Conservation (phyloP, 2,329 filamentous ascomycete species). For the Cadophora malorum region DNA sequence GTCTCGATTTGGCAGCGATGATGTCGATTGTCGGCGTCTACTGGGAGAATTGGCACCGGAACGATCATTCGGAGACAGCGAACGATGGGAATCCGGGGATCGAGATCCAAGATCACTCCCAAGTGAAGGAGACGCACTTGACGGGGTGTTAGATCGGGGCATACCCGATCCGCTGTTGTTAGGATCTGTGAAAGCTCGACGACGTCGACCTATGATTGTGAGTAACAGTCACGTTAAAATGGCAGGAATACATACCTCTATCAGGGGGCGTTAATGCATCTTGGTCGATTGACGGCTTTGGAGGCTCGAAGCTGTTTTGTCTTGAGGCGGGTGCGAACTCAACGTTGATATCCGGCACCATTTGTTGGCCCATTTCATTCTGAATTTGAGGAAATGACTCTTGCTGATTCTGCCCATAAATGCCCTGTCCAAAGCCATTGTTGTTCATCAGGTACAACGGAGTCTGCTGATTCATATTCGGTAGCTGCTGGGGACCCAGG, state of each 20-base stretch:
- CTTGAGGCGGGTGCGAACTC: slow-evolving; percentile 82
- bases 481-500: slow-evolving; percentile 62
- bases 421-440: slow-evolving; percentile 55
- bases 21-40: slow-evolving; percentile 67
- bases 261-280: slow-evolving; percentile 87
- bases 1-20: slow-evolving; percentile 63
- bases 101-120: slow-evolving; percentile 56
- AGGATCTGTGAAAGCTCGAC: slow-evolving; percentile 46
- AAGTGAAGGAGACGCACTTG: slow-evolving; percentile 61
- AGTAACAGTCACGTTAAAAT: slow-evolving; percentile 26
- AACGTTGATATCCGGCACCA: slow-evolving; percentile 93
- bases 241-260: slow-evolving; percentile 55
- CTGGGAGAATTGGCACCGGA: slow-evolving; percentile 53
- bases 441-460: slow-evolving; percentile 54
- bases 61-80: slow-evolving; percentile 65
- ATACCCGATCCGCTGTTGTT: slow-evolving; percentile 47
- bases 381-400: slow-evolving; percentile 55
- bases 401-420: slow-evolving; percentile 56
- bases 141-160: slow-evolving; percentile 56
- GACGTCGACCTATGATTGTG: slow-evolving; percentile 43
- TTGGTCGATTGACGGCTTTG: slow-evolving; percentile 67
- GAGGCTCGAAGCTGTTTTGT: slow-evolving; percentile 69
- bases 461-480: slow-evolving; percentile 55
- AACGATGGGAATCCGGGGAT: slow-evolving; percentile 54
- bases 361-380: slow-evolving; percentile 72